phyloP scores from a whole-genome alignment of 2,329 filamentous ascomycete genomes.

The Botryosphaeria dothidea region DNA sequence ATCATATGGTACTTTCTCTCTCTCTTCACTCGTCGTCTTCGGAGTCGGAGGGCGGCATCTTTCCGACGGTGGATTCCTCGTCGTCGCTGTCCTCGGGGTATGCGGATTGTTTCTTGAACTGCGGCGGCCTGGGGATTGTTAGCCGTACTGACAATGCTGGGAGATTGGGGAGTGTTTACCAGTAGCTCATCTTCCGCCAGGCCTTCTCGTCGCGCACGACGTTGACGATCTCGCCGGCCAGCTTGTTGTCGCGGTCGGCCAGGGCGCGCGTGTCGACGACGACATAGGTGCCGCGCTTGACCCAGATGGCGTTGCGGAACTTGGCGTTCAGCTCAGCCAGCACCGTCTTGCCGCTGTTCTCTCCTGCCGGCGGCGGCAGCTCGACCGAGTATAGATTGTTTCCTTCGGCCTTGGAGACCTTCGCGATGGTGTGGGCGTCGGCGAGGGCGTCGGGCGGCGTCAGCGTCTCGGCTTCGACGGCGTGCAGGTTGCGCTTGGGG shows the following conservation, averaged over 20 bases:
- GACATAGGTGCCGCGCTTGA: constrained; percentile 85
- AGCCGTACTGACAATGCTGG: constrained; percentile 20
- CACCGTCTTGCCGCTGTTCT: constrained; percentile 47
- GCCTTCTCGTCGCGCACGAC: constrained; percentile 87
- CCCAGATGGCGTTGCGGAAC: constrained; percentile 92
- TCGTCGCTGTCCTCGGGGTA: constrained; percentile 68
- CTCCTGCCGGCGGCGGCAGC: constrained; percentile 50
- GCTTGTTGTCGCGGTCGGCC: constrained; percentile 70
- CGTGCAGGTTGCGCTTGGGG: constrained; percentile 74
- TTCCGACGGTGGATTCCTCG: constrained; percentile 77
- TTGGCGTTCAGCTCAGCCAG: constrained; percentile 79
- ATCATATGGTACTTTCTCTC: background rate
- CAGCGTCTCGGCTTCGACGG: constrained; percentile 73
- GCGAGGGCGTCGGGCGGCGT: constrained; percentile 57
- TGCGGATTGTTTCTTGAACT: constrained; percentile 67
- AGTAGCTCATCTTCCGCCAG: constrained; percentile 88
- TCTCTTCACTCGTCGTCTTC: constrained; percentile 55
- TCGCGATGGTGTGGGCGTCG: constrained; percentile 66
- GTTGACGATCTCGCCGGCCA: constrained; percentile 88
- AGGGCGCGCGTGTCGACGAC: constrained; percentile 71
- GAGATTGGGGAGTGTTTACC: constrained; percentile 48
- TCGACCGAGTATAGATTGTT: constrained; percentile 86
- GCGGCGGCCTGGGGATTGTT: constrained; percentile 65
- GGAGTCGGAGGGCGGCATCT: constrained; percentile 81
- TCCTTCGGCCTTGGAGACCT: constrained; percentile 78